Conservation (phyloP, 306 rosid species). For the Cicer yamashitae region DNA sequence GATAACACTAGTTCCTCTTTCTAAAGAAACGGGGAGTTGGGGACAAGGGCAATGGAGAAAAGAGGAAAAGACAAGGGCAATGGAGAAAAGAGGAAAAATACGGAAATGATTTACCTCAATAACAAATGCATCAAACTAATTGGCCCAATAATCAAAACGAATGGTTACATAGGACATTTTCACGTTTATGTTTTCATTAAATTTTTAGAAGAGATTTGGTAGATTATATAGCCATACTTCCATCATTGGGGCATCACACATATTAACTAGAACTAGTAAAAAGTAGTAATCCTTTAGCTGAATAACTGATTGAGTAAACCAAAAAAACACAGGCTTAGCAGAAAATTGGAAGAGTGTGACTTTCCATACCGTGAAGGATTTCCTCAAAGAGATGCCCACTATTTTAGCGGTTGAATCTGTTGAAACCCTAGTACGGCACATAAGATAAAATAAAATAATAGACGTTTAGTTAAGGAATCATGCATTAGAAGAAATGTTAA, state of each 20-base stretch:
- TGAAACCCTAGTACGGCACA: constrained; percentile 55
- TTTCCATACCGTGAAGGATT: constrained; percentile 65
- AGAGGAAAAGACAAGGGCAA: neutral
- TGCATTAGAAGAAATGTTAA: constrained; percentile 14
- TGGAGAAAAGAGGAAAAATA: neutral
- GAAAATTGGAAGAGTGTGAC: neutral
- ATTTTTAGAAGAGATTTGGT: neutral
- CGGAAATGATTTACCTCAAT: neutral
- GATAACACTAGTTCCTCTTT: neutral
- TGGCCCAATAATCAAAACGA: constrained; percentile 17
- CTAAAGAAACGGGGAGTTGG: neutral
- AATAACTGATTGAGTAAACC: constrained; percentile 16
- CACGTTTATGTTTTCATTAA: neutral
- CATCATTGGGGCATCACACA: constrained; percentile 11
- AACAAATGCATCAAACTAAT: neutral
- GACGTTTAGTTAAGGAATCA: constrained; percentile 22
- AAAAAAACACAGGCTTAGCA: neutral
- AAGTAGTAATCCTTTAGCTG: constrained; percentile 17
- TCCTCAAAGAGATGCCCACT: constrained; percentile 54
- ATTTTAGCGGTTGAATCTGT: constrained; percentile 54
- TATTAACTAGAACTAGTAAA: constrained; percentile 6
- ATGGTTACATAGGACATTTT: neutral
- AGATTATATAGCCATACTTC: constrained; percentile 18
- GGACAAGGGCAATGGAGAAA: neutral
- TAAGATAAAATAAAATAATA: constrained; percentile 25